Conservation (phyloP, 768 basidiomycete genomes). For the Hebeloma cylindrosporum region DNA sequence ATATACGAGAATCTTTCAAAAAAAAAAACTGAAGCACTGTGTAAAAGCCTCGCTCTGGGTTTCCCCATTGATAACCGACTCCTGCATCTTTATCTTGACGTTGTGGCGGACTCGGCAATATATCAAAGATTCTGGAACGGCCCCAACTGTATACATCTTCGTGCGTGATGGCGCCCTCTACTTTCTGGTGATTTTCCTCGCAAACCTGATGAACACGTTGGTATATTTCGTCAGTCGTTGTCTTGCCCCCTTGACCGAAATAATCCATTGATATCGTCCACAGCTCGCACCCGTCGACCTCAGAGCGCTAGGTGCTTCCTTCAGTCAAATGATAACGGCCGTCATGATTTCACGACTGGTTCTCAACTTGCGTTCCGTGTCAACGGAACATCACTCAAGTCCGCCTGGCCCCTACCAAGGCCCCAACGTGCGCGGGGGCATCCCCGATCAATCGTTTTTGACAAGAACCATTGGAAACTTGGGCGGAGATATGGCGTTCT, state of each 20-base stretch:
- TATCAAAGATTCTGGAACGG: conserved; percentile 8
- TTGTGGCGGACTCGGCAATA: conserved; percentile 18
- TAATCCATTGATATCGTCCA: not conserved
- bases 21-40: not conserved
- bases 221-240: conserved; percentile 19
- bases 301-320: conserved; percentile 16
- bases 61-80: conserved; percentile 16
- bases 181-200: conserved; percentile 18
- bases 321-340: conserved; percentile 17
- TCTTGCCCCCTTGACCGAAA: not conserved
- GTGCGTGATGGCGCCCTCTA: conserved; percentile 22
- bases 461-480: not conserved
- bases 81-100: conserved; percentile 18
- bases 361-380: conserved; percentile 13
- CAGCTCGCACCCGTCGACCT: conserved; percentile 4
- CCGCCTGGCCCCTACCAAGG: not conserved
- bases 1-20: not conserved
- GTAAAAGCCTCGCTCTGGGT: conserved; percentile 19
- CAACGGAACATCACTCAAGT: not conserved
- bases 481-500: not conserved
- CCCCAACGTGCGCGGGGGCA: not conserved
- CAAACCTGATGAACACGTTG: conserved; percentile 21
- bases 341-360: conserved; percentile 16
- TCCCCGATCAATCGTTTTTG: too few relatives aligned
- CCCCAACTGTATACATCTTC: conserved; percentile 19